Evolutionary conservation across 176 grass and related monocot genomes (phyloP).

Genomic region (Cenchrus purpureus): DNA sequence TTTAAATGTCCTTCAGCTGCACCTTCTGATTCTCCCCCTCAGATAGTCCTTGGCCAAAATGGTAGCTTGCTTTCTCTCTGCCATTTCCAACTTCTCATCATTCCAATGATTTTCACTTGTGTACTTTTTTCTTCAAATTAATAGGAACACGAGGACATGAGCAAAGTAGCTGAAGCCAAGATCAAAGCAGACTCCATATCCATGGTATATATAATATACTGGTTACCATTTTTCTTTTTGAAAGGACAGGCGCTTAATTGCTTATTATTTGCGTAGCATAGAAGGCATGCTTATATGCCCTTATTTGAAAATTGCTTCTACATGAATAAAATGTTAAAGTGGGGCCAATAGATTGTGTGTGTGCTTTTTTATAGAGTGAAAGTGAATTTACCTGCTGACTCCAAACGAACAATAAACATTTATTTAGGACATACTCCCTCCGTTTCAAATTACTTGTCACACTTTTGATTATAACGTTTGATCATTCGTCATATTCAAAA

Average conservation of each 20-base stretch:
- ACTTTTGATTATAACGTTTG: no score
- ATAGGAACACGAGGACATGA: constrained; percentile 48
- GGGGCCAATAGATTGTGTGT: background rate
- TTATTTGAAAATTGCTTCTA: background rate
- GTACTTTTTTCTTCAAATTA: constrained; percentile 24
- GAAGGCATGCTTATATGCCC: background rate
- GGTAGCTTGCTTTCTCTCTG: constrained; percentile 34
- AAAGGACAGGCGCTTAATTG: background rate
- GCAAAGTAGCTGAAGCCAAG: constrained; percentile 46
- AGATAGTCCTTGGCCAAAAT: constrained; percentile 39
- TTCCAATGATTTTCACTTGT: constrained; percentile 18
- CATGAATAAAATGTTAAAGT: background rate
- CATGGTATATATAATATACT: constrained; percentile 45
- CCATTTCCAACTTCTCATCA: constrained; percentile 16
- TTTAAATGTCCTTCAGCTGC: constrained; percentile 26
- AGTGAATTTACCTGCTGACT: background rate
- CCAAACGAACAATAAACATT: background rate
- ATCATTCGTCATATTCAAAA: no score
- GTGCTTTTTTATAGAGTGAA: background rate
- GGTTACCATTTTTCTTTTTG: background rate
- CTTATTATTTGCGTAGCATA: background rate
- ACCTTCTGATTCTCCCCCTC: background rate
- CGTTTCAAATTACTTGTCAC: no score
- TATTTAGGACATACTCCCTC: no score
- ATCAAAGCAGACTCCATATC: constrained; percentile 32